Conservation (phyloP, 78 protist species). For the Dictyostelium citrinum region DNA sequence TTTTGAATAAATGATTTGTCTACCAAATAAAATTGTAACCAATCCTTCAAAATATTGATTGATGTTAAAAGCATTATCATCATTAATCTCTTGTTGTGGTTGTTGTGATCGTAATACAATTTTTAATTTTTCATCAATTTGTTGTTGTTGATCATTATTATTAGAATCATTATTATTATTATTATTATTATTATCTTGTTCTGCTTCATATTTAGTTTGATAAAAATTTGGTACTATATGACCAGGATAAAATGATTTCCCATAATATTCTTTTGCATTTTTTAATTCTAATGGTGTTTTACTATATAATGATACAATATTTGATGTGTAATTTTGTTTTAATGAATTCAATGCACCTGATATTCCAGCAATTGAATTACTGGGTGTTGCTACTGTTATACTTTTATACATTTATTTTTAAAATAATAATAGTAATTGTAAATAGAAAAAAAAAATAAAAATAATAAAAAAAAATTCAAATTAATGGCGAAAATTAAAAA, state of each 20-base stretch:
- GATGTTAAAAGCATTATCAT: not conserved
- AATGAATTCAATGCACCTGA: not conserved
- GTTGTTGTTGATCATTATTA: too few species aligned
- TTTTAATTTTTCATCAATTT: not conserved
- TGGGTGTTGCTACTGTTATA: not conserved
- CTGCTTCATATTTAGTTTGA: not conserved
- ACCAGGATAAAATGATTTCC: not conserved
- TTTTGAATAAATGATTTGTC: not conserved
- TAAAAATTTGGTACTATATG: not conserved
- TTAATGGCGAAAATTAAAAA: too few species aligned
- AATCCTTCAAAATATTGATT: not conserved
- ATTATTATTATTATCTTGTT: not conserved
- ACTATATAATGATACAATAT: not conserved
- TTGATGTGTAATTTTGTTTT: not conserved
- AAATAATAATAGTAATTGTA: too few species aligned
- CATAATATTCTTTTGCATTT: not conserved
- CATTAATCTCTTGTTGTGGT: not conserved
- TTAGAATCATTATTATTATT: too few species aligned
- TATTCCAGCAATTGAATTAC: not conserved
- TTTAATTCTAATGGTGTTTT: not conserved
- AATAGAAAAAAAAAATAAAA: too few species aligned
- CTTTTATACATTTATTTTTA: not conserved
- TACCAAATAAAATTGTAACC: constrained; percentile 23
- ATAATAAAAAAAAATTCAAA: too few species aligned
- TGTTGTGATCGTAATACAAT: not conserved